Evolutionary conservation across 129 eudicot species (phyloP).

Genomic region (Flaveria linearis): DNA sequence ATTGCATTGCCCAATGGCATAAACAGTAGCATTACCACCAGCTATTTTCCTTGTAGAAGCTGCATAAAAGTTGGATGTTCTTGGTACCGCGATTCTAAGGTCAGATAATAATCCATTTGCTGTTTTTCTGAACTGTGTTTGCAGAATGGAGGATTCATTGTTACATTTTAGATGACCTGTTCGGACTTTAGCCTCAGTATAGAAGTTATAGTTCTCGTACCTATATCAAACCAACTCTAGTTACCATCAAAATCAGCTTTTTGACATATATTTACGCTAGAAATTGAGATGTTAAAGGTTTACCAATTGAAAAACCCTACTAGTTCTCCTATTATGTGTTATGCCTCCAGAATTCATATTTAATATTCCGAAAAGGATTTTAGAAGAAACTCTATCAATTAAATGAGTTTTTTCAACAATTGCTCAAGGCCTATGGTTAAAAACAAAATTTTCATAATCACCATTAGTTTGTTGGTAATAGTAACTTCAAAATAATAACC

Average conservation of each 20-base stretch:
- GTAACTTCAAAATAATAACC: too few relatives aligned
- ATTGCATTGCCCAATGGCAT: constrained; percentile 51
- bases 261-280: not conserved
- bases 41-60: constrained; percentile 41
- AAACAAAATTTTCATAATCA: not conserved
- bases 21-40: constrained; percentile 33
- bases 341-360: not conserved
- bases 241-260: not conserved
- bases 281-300: too few relatives aligned
- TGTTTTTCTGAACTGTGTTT: constrained; percentile 34
- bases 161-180: constrained; percentile 39
- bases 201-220: constrained; percentile 54
- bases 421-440: not conserved
- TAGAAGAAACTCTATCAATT: not conserved
- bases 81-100: constrained; percentile 48
- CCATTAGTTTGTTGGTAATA: too few relatives aligned
- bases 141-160: constrained; percentile 26
- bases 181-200: constrained; percentile 40
- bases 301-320: too few relatives aligned
- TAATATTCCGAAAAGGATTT: not conserved
- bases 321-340: not conserved
- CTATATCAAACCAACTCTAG: constrained; percentile 26
- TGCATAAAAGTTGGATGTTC: constrained; percentile 46
- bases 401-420: not conserved
- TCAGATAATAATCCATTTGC: constrained; percentile 38